Conservation (phyloP, 2,329 filamentous ascomycete species). For the Mollisia scopiformis region DNA sequence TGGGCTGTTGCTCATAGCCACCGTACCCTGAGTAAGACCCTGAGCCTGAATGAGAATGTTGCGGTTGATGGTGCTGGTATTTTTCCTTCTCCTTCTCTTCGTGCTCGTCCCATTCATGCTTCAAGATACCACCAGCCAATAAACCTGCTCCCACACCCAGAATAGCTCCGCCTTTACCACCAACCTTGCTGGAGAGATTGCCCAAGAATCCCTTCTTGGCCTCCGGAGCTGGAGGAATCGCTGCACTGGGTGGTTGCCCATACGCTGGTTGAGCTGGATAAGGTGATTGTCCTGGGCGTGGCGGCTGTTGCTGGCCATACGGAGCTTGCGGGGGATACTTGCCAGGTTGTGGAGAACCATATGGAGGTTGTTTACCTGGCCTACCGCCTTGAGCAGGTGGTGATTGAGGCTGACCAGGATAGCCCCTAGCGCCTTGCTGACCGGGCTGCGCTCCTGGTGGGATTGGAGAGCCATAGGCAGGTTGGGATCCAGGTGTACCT, state of each 20-base stretch:
- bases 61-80: background rate
- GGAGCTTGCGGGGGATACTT: background rate
- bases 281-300: background rate
- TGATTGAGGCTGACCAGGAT: background rate
- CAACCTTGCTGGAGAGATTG: background rate
- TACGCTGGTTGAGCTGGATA: background rate
- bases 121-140: background rate
- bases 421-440: background rate
- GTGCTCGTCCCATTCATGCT: constrained; percentile 3
- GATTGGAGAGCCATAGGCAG: background rate
- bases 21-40: background rate
- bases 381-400: background rate
- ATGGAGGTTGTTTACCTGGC: background rate
- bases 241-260: background rate
- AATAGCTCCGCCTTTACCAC: background rate
- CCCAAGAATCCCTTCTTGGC: constrained; percentile 4
- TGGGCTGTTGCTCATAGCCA: background rate
- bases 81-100: constrained; percentile 1
- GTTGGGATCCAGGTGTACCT: background rate
- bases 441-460: background rate
- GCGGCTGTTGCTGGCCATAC: background rate
- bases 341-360: background rate
- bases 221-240: background rate
- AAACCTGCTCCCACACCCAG: background rate
- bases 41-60: background rate